A percentile compares a stretch with the other conserved stretches of the same genome.
Conservation (phyloP, 768 basidiomycete genomes). For the Paxillus involutus region DNA sequence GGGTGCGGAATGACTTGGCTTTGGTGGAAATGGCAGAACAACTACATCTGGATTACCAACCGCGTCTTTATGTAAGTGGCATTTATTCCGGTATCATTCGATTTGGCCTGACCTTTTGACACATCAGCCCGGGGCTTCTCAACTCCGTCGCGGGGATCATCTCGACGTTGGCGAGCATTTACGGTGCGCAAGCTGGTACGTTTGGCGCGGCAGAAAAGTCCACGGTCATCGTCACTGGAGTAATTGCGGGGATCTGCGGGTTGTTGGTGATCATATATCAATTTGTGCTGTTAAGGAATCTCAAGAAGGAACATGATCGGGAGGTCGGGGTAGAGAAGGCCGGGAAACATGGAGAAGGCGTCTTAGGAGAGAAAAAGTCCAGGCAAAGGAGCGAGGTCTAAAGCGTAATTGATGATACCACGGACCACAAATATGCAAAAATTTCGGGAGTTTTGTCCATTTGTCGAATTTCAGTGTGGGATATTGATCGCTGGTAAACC, state of each 20-base stretch:
- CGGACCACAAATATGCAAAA: neutral
- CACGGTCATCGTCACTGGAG: constrained; percentile 49
- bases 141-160: constrained; percentile 58
- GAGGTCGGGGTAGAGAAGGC: constrained; percentile 41
- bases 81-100: neutral
- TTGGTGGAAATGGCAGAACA: constrained; percentile 59
- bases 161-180: constrained; percentile 52
- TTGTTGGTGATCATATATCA: constrained; percentile 41
- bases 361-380: constrained; percentile 17
- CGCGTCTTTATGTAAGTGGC: constrained; percentile 53
- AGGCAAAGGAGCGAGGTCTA: neutral
- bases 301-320: constrained; percentile 43
- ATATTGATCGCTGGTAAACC: too few species aligned
- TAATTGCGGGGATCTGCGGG: constrained; percentile 41
- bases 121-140: constrained; percentile 50
- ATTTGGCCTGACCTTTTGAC: constrained; percentile 1
- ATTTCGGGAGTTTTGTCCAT: neutral
- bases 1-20: constrained; percentile 54
- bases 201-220: constrained; percentile 42
- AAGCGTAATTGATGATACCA: neutral
- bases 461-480: neutral
- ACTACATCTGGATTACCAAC: constrained; percentile 59
- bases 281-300: constrained; percentile 42
- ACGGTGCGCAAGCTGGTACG: constrained; percentile 46
- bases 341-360: constrained; percentile 46